Evolutionary conservation across 1,284 basidiomycete species (phyloP), one percentile per base, ranked within the genome.

Genomic region (Agaricales sp.): DNA sequence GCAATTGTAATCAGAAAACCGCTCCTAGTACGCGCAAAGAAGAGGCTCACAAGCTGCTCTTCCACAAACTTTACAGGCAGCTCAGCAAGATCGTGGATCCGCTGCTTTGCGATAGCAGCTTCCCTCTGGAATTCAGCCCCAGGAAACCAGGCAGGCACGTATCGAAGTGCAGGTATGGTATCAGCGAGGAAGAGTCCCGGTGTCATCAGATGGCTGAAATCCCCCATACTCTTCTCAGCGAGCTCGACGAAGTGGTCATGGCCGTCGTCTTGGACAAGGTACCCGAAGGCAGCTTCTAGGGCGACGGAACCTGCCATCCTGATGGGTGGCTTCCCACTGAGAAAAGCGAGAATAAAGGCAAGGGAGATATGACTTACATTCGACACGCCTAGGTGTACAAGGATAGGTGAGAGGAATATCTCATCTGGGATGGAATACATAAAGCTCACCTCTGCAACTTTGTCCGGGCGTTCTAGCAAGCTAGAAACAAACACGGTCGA

Each of bases 191-290:
- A 58, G 23, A 55, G 55, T 4, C 60, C 57, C 49, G 37, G 25
- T 13, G 38, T 21, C 13, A 37, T 50, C 25, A 47, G 44, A n/a
- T 21, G 26, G 19, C 18, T 30, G 20, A 39, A 47, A 11, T 38
- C 16, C 21, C n/a, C 47, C 19, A 20, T 41, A 11, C 23, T 24
- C 3, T 19, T 24, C 48, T 65, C 67, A 45, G 65, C 62, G 19
- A 58, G 56, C 1, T 63, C 63, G 3, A 62, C 57, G 14, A 59
- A 51, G n/a, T 61, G 62, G 47, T 73, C 71, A 35, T 66, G 61
- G 3, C 57, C 58, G 26, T 67, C 63, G 1, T 63, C 63, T 6
- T 57, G 52, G 21, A 18, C n/a, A n/a, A n/a, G n/a, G n/a, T n/a
- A n/a, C n/a, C n/a, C n/a, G n/a, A n/a, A n/a, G n/a, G n/a, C n/a